A percentile compares a stretch with the other conserved stretches of the same genome.
phyloP scores from a whole-genome alignment of 768 basidiomycete species.

The Lanmaoa rubissima region DNA sequence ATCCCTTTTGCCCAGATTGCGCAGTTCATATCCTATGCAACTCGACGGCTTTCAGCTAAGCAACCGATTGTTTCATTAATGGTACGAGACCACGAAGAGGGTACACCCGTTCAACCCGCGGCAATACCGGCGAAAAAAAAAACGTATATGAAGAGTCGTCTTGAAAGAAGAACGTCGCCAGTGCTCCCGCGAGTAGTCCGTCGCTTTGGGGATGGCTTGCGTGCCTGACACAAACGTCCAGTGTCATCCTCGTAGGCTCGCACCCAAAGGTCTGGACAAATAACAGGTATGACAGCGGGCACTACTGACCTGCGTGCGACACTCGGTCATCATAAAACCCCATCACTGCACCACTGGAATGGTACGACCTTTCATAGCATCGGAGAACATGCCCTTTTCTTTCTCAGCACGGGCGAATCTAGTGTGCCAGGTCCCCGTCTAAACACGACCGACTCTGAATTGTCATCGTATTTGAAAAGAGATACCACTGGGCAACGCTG shows the following conservation, averaged over 20 bases:
- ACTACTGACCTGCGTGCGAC: conserved; percentile 15
- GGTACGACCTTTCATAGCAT: neutral
- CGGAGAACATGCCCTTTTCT: neutral
- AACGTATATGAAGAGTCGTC: neutral
- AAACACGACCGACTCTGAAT: neutral
- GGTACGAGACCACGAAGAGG: neutral
- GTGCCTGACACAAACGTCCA: neutral
- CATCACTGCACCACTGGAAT: neutral
- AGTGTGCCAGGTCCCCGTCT: neutral
- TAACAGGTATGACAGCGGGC: neutral
- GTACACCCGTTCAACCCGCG: neutral
- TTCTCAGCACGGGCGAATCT: neutral
- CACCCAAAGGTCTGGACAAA: neutral
- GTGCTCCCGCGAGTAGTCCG: neutral
- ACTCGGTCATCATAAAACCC: neutral
- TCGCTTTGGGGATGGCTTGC: neutral
- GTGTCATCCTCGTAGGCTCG: neutral
- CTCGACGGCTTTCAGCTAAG: neutral
- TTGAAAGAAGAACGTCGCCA: no score
- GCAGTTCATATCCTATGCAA: neutral
- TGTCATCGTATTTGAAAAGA: neutral
- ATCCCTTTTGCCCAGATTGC: neutral
- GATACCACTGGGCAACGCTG: neutral
- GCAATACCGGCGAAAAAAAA: neutral
- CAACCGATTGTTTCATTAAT: neutral